Conservation (phyloP, 1,139 yeast genomes). For the Kodamaea sp. region DNA sequence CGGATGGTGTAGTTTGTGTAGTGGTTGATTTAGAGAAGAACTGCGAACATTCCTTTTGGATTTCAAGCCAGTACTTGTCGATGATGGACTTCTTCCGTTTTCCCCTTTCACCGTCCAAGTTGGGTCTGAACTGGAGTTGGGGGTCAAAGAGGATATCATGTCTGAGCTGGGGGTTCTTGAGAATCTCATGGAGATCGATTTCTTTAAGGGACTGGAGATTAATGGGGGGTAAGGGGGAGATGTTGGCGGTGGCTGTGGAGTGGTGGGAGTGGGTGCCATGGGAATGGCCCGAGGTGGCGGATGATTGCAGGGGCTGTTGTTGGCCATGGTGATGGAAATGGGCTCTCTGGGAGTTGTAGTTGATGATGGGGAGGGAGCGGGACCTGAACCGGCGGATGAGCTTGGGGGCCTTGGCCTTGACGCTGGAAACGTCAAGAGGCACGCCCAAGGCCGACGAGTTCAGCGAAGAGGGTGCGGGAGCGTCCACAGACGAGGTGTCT, state of each 20-base stretch:
- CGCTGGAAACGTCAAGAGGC: neutral
- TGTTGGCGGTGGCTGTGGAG: constrained; percentile 15
- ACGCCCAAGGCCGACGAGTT: constrained; percentile 1
- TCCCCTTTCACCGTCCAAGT: constrained; percentile 89
- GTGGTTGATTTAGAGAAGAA: constrained; percentile 26
- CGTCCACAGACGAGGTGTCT: constrained; percentile 1
- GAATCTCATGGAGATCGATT: constrained; percentile 84
- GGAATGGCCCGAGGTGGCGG: constrained; percentile 9
- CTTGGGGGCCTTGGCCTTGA: constrained; percentile 36
- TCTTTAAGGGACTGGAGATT: constrained; percentile 81
- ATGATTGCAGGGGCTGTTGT: constrained; percentile 14
- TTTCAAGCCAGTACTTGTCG: constrained; percentile 82
- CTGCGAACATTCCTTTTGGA: constrained; percentile 60
- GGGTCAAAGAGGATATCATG: constrained; percentile 95
- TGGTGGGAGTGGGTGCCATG: constrained; percentile 10
- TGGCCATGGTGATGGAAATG: constrained; percentile 19
- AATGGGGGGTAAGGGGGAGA: constrained; percentile 72
- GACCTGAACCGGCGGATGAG: constrained; percentile 43
- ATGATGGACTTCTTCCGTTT: constrained; percentile 71
- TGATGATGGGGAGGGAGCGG: constrained; percentile 46
- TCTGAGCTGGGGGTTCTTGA: constrained; percentile 88
- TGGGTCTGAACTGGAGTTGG: constrained; percentile 87
- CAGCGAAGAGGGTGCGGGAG: constrained; percentile 11
- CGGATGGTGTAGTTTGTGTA: constrained; percentile 7
- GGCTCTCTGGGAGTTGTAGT: constrained; percentile 28